Base-by-base conservation (phyloP, 805 yeast species). In the Crinitomyces ghanaensis region DNA sequence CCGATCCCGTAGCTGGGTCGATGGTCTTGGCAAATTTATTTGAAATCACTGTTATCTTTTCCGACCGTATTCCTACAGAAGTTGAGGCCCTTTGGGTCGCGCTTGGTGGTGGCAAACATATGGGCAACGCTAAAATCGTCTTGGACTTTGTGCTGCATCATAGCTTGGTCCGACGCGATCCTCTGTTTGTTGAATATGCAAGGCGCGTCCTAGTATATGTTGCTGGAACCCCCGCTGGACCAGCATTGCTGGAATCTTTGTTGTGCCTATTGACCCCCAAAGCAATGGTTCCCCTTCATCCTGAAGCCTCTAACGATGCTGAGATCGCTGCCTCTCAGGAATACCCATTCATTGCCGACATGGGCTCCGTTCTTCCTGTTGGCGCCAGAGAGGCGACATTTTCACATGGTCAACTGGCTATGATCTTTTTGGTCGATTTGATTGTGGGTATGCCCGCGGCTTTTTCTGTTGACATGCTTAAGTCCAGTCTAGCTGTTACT, bases 21-120 rank as follows among this genome's bases (percentile, higher is more conserved):
- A 83, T 86, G 93, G 83, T 84, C 2, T 49, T 88, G 43, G 71
- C 70, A 40, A 85, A 86, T 42, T 57, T 88, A 35, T 73, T 86
- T 52, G 96, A 83, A 44, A 77, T 91, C 25, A 84, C 96, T 0
- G 73, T 84, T 23, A 73, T 73, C 38, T 81, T 77, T 45, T 73
- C 86, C 33, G 76, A 77, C 30, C 63, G 65, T 9, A 73, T 83
- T 44, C 82, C 83, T 28, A 79, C 78, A 46, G 97, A 85, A 46
- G 83, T 91, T 7, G 96, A 86, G 53, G 93, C 93, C 0, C 56
- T 91, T 15, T 91, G 99, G 99, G 84, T 82, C 4, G 88, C 96
- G 0, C 61, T 91, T n/a, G 95, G 93, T 1, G 72, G 70, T 31
- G 82, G 79, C 4, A 67, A 70, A n/a, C 67, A 71, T 19, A 66